Evolutionary conservation across 352 stramenopile genomes (phyloP), one percentile per base, ranked within the genome.

Genomic region (Pythium brachiatum): DNA sequence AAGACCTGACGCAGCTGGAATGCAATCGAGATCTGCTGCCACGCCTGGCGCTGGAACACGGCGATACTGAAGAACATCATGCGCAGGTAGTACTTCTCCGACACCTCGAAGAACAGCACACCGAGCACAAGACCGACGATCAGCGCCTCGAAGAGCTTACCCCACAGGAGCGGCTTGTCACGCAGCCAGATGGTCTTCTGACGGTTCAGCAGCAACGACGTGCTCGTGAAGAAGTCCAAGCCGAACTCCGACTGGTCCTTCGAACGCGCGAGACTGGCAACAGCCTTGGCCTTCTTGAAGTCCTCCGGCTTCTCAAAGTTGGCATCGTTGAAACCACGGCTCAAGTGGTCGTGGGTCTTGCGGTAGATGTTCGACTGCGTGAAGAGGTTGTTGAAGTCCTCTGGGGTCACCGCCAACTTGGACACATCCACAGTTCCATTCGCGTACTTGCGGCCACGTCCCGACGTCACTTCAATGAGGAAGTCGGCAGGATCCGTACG

Each of bases 101-200:
- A 57, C 56, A 84, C 60, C 62, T 86, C 50, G 63, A 77, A 81
- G 81, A 83, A 85, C 53, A 89, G 73, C 57, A 88, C 77, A 43
- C 87, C 90, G 2, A 96, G 76, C 20, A 89, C 75, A 0, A 95
- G 34, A 26, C 89, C 88, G 26, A 96, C 76, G n/a, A 94, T 66
- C 11, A 89, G 11, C 0, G 74, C 78, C 62, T 88, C 79, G 18
- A 88, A 53, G 1, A 88, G 16, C 32, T 89, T 89, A 7, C 80
- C 81, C 65, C 69, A 88, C 13, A 89, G 27, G 1, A 90, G 53
- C 23, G 81, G 68, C 4, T 64, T 62, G 11, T 94, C 72, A 18
- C 79, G 79, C 25, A 87, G 32, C 79, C 78, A 88, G 23, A 89
- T 76, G 9, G 72, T 79, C 61, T 87, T 89, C 59, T 89, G 79